phyloP scores from a whole-genome alignment of 805 yeast species.

The Wickerhamomyces rabaulensis region DNA sequence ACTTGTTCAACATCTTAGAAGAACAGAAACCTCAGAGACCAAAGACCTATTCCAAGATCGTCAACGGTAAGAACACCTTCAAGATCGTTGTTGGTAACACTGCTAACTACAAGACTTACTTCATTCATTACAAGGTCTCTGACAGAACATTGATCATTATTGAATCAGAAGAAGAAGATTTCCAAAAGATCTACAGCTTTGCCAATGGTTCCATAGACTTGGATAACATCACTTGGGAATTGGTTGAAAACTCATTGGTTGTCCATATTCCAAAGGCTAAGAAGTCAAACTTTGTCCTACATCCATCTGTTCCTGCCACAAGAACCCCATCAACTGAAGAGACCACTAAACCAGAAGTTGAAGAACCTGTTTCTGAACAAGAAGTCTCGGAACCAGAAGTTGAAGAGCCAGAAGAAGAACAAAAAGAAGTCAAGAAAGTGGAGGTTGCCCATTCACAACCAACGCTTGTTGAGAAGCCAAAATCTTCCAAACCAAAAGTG shows the following conservation, averaged over 20 bases:
- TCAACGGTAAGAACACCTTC: conserved; percentile 2
- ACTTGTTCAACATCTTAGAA: conserved; percentile 4
- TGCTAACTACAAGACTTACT: conserved; percentile 14
- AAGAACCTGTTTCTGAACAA: neutral
- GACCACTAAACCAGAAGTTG: neutral
- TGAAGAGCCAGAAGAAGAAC: neutral
- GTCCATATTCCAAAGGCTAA: conserved; percentile 15
- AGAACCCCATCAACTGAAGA: neutral
- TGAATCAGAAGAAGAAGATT: conserved; percentile 13
- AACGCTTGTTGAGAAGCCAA: neutral
- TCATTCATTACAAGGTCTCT: conserved; percentile 9
- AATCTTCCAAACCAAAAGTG: conserved; percentile 4
- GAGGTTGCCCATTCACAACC: neutral
- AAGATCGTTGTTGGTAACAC: conserved; percentile 15
- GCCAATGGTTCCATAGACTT: conserved; percentile 9
- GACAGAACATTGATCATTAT: conserved; percentile 9
- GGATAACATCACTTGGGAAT: conserved; percentile 13
- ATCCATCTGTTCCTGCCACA: neutral
- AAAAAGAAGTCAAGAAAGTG: neutral
- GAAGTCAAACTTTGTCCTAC: neutral
- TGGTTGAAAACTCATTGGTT: conserved; percentile 5
- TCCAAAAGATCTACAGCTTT: conserved; percentile 14
- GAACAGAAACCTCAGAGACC: conserved; percentile 1
- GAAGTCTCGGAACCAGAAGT: neutral
- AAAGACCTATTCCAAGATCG: conserved; percentile 4